These are phyloP conservation scores for Candida ovalis DNA, from an alignment of 805 yeast species.

Conservation along the genomic window DNA sequence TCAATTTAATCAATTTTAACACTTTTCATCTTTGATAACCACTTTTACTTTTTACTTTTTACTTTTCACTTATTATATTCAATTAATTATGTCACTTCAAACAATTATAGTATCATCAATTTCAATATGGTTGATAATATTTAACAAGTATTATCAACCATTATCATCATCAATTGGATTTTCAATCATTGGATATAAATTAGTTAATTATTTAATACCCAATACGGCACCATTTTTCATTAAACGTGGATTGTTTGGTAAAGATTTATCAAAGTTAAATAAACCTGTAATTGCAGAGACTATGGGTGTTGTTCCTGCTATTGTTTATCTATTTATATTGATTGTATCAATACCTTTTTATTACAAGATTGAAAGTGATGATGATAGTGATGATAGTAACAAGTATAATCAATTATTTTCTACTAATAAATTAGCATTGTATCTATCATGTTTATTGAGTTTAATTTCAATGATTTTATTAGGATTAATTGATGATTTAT, in stretches of 20 bases:
- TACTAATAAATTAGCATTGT: constrained; percentile 78
- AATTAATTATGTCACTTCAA: background rate
- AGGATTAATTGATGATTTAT: constrained; percentile 91
- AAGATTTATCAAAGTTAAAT: constrained; percentile 75
- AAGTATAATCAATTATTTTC: constrained; percentile 47
- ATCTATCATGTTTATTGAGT: constrained; percentile 78
- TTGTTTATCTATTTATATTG: constrained; percentile 77
- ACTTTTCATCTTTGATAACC: no score
- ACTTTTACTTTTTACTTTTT: no score
- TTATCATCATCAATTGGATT: constrained; percentile 62
- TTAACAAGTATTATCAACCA: constrained; percentile 34
- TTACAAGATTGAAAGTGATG: background rate
- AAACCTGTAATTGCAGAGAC: constrained; percentile 81
- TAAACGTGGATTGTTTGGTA: constrained; percentile 78
- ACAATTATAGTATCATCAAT: background rate
- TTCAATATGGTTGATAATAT: background rate
- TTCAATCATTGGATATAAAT: constrained; percentile 59
- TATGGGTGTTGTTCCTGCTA: constrained; percentile 85
- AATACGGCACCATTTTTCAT: constrained; percentile 61
- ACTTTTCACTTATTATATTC: no score
- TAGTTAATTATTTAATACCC: constrained; percentile 64
- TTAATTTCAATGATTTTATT: constrained; percentile 77
- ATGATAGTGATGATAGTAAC: background rate
- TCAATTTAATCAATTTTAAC: no score
- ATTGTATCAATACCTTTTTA: constrained; percentile 83